Evolutionary conservation across 192 early-diverging fungal genomes (phyloP), one percentile per base, ranked within the genome.

Genomic region (Coemansia sp.): DNA sequence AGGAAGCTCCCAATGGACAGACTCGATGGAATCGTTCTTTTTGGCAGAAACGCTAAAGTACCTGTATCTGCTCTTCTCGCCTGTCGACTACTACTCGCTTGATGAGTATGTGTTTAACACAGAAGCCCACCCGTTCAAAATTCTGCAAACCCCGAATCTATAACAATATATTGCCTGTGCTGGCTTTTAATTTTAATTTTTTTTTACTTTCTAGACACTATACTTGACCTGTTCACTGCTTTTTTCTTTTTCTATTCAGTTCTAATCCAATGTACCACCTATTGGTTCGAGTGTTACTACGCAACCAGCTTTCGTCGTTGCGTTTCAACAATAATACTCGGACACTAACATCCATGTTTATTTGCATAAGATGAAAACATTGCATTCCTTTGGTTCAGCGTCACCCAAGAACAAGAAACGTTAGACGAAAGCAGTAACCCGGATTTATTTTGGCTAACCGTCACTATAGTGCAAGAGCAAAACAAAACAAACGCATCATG

Each of bases 11-110:
- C 52, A 69, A 53, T 46, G 66, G 65, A 70, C 62, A 18, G 83
- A 81, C 52, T 68, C 67, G 30, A 85, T 84, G 81, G 84, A 85
- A 59, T 81, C 78, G 59, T 84, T 84, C 49, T 86, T 84, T 71
- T 59, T 92, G 81, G 94, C 93, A 0, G 95, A 97, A 69, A 95
- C 95, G 16, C 84, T 97, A 64, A 97, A 97, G 76, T 97, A 97
- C 64, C 81, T 95, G 35, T 97, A 94, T 60, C 68, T 97, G 67
- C 80, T 97, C 46, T 95, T 97, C 79, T 83, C 87, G 31, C 87
- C 87, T 1, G 78, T 77, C 5, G 84, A 87, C 46, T 64, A 87
- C 23, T 75, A 86, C 49, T 89, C 93, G 18, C 77, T 97, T 15
- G 91, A 93, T 64, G 83, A 91, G 55, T 95, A 91, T 71, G 91